Conservation (phyloP, 2,329 filamentous ascomycete species). For the Ophiostoma tasmaniense region DNA sequence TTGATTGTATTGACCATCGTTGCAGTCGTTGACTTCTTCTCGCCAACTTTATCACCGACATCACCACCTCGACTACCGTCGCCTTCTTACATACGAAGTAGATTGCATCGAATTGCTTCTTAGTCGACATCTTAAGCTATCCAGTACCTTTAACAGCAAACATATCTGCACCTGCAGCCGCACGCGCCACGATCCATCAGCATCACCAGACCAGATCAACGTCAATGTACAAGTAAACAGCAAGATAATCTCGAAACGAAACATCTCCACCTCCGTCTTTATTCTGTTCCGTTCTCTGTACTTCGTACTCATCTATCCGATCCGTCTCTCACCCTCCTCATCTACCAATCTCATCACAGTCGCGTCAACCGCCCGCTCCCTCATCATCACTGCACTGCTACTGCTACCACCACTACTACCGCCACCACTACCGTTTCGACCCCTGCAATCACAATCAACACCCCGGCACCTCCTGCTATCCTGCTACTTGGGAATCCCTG, state of each 20-base stretch:
- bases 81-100: no score
- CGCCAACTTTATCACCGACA: no score
- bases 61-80: no score
- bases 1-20: not conserved
- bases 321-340: not conserved
- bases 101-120: no score
- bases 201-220: not conserved
- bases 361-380: not conserved
- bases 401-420: not conserved
- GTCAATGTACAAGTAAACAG: not conserved
- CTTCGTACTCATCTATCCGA: not conserved
- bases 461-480: not conserved
- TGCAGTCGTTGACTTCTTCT: not conserved
- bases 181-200: not conserved
- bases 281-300: not conserved
- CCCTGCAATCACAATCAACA: not conserved
- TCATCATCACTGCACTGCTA: not conserved
- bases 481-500: slow-evolving; percentile 8
- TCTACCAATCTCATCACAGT: not conserved
- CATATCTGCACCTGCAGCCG: no score
- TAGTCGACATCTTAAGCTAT: no score
- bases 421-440: not conserved
- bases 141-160: no score
- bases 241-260: not conserved
- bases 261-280: not conserved